phyloP scores from a whole-genome alignment of 441 rosid genomes.

The Geranium incanum region DNA sequence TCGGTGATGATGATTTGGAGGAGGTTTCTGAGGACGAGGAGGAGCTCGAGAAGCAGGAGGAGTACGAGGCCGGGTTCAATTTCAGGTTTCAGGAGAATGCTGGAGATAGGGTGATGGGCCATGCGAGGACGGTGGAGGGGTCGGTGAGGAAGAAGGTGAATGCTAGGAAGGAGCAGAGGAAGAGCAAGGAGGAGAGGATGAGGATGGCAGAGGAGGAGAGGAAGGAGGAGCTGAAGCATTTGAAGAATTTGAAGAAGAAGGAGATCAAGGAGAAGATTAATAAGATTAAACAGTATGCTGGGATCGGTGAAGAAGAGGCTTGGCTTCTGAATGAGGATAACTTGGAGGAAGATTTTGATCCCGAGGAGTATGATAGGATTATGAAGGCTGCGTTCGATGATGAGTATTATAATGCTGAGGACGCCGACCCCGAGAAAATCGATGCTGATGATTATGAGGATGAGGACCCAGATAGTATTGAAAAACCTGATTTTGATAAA shows the following conservation, averaged over 20 bases:
- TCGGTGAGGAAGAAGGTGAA: conserved; percentile 77
- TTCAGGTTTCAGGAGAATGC: conserved; percentile 63
- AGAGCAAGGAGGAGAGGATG: conserved; percentile 60
- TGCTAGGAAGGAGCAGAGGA: conserved; percentile 62
- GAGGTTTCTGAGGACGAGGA: conserved; percentile 41
- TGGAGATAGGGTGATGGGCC: conserved; percentile 64
- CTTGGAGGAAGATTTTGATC: conserved; percentile 69
- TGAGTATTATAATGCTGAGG: conserved; percentile 58
- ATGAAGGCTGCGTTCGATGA: conserved; percentile 60
- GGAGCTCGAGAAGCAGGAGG: conserved; percentile 47
- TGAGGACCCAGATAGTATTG: conserved; percentile 13
- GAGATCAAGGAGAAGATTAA: conserved; percentile 70
- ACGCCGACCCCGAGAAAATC: conserved; percentile 37
- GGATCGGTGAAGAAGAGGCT: conserved; percentile 40
- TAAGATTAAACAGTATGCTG: conserved; percentile 64
- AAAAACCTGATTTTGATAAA: conserved; percentile 74
- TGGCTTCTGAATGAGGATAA: conserved; percentile 31
- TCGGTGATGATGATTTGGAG: not conserved
- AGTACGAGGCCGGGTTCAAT: conserved; percentile 37
- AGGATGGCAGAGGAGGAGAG: conserved; percentile 57
- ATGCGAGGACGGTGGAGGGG: conserved; percentile 63
- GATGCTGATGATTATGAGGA: conserved; percentile 32
- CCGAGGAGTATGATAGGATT: conserved; percentile 64
- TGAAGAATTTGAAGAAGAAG: conserved; percentile 83
- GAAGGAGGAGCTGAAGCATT: conserved; percentile 68